These are phyloP conservation scores for Ilyonectria sp. DNA, from an alignment of 2,329 filamentous ascomycete species.

Conservation along the genomic window DNA sequence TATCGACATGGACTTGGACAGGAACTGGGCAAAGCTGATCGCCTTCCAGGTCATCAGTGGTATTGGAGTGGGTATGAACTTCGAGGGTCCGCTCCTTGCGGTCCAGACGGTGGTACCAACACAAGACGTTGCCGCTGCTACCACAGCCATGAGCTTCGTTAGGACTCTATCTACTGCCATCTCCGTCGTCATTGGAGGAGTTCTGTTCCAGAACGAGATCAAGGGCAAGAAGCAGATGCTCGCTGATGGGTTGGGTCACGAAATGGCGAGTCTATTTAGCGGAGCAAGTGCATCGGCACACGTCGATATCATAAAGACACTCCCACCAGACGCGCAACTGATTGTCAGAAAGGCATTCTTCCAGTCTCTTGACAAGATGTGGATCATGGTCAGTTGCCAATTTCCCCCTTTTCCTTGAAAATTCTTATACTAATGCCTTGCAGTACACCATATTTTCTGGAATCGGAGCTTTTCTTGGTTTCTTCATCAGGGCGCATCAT, in stretches of 20 bases:
- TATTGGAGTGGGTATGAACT: slow-evolving; percentile 74
- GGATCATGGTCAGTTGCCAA: slow-evolving; percentile 47
- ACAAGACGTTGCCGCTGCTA: slow-evolving; percentile 74
- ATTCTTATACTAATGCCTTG: not conserved
- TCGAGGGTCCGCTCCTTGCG: slow-evolving; percentile 74
- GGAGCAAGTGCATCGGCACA: slow-evolving; percentile 71
- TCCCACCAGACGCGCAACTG: slow-evolving; percentile 38
- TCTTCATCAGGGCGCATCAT: slow-evolving; percentile 43
- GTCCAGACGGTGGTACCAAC: slow-evolving; percentile 74
- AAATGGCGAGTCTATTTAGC: slow-evolving; percentile 64
- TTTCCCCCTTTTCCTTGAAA: not conserved
- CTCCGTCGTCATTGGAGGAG: slow-evolving; percentile 78
- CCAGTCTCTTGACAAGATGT: slow-evolving; percentile 44
- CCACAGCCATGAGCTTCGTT: slow-evolving; percentile 73
- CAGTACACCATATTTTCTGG: slow-evolving; percentile 42
- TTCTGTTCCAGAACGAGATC: slow-evolving; percentile 81
- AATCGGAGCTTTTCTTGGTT: slow-evolving; percentile 33
- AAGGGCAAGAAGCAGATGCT: slow-evolving; percentile 62
- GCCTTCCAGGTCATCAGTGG: slow-evolving; percentile 73
- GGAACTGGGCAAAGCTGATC: slow-evolving; percentile 63
- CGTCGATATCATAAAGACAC: slow-evolving; percentile 62
- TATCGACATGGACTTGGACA: slow-evolving; percentile 67
- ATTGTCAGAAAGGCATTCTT: slow-evolving; percentile 47
- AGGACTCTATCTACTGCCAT: slow-evolving; percentile 75
- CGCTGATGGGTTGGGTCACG: slow-evolving; percentile 60